Evolutionary conservation across 148 eudicot genomes (phyloP).

Genomic region (Fallopia convolvulus): DNA sequence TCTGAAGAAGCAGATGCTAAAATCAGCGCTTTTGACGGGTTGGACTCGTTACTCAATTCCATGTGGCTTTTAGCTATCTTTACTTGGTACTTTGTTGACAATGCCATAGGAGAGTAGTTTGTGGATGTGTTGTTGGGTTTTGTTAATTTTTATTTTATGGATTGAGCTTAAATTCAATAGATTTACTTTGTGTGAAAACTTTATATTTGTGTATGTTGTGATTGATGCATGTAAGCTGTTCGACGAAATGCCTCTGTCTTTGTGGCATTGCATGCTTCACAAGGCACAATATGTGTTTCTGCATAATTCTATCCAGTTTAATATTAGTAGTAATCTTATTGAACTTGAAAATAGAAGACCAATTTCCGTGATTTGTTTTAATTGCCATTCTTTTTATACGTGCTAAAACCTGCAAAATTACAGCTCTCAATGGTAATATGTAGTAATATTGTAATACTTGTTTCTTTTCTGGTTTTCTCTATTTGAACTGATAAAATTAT

Average conservation of each 20-base stretch:
- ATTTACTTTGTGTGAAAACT: background rate
- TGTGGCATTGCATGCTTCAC: background rate
- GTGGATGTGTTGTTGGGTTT: background rate
- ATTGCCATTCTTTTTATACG: background rate
- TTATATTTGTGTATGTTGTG: background rate
- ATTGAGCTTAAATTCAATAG: background rate
- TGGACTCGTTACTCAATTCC: background rate
- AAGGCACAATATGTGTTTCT: no score
- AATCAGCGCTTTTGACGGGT: background rate
- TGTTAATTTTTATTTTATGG: background rate
- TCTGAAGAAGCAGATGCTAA: slow-evolving; percentile 21
- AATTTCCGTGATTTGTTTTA: background rate
- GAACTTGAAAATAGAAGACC: background rate
- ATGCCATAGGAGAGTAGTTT: background rate
- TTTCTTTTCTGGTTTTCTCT: background rate
- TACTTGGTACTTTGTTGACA: background rate
- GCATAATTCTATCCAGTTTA: background rate
- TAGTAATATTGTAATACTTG: background rate
- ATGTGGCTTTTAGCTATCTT: background rate
- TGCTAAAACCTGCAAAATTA: background rate
- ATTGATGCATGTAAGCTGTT: slow-evolving; percentile 10
- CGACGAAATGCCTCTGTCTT: background rate
- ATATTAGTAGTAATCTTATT: background rate
- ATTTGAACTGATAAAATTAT: background rate
- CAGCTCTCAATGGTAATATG: background rate